Conservation (phyloP, 2,329 filamentous ascomycete species). For the Neoscytalidium dimidiatum region DNA sequence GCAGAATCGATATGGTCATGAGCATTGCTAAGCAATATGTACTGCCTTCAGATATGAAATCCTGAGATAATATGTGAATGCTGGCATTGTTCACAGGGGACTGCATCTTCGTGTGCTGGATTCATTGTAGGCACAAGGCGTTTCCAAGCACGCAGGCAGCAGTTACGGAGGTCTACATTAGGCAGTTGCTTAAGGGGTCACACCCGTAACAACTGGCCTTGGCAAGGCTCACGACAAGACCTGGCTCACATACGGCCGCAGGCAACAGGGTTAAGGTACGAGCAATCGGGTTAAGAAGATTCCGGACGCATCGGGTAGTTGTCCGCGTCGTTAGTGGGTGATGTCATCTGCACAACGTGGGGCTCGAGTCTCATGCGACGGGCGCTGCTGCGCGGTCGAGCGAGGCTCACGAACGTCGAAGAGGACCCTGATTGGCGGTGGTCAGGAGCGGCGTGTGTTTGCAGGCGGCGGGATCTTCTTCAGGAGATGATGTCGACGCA, state of each 20-base stretch:
- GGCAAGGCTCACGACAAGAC: no score
- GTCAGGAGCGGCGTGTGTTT: background rate
- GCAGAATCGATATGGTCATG: background rate
- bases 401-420: background rate
- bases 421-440: background rate
- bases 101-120: no score
- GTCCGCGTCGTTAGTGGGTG: background rate
- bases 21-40: no score
- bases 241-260: background rate
- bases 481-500: conserved; percentile 4
- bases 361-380: conserved; percentile 3
- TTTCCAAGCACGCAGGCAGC: no score
- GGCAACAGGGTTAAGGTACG: background rate
- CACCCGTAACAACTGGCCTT: no score
- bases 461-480: background rate
- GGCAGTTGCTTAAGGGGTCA: no score
- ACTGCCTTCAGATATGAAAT: no score
- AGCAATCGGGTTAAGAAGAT: background rate
- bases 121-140: no score
- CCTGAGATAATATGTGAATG: no score
- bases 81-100: no score
- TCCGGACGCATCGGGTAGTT: conserved; percentile 5
- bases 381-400: background rate
- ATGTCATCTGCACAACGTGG: conserved; percentile 8
- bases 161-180: no score